Percentiles rank a stretch among this genome's conserved stretches.
Evolutionary conservation across 2,329 filamentous ascomycete species (phyloP).

Genomic region (Fusarium staphyleae): DNA sequence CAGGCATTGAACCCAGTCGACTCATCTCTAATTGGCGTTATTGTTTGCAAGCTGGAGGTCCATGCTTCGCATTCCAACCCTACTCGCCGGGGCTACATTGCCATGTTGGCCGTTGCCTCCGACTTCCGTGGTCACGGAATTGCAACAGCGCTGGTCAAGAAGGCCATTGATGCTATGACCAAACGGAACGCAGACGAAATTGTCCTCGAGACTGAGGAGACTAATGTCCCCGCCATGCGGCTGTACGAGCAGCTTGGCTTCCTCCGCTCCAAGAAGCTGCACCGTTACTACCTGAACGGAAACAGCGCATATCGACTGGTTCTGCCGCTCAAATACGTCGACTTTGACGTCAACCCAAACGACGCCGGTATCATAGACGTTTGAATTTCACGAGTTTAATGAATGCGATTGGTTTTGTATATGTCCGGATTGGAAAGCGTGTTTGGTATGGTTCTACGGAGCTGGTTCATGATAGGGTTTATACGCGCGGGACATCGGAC

Average conservation of each 20-base stretch:
- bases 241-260: conserved; percentile 95
- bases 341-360: conserved; percentile 50
- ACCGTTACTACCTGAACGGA: conserved; percentile 95
- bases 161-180: conserved; percentile 91
- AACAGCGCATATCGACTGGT: conserved; percentile 93
- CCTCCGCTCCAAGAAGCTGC: conserved; percentile 87
- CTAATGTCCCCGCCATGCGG: conserved; percentile 87
- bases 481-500: background rate
- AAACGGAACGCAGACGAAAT: conserved; percentile 87
- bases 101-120: conserved; percentile 93
- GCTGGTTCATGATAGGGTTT: background rate
- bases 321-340: conserved; percentile 71
- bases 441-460: conserved; percentile 3
- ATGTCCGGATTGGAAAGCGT: background rate
- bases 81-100: conserved; percentile 89
- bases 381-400: background rate
- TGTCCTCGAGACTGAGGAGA: conserved; percentile 94
- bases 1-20: conserved; percentile 68
- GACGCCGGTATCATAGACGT: conserved; percentile 45
- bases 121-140: conserved; percentile 84
- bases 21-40: conserved; percentile 79
- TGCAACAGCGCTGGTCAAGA: conserved; percentile 85
- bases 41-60: conserved; percentile 92
- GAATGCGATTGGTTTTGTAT: background rate
- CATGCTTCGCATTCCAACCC: conserved; percentile 81